Evolutionary conservation across 2,329 filamentous ascomycete genomes (phyloP), one percentile per base, ranked within the genome.

Genomic region (Hypomyces rosellus): DNA sequence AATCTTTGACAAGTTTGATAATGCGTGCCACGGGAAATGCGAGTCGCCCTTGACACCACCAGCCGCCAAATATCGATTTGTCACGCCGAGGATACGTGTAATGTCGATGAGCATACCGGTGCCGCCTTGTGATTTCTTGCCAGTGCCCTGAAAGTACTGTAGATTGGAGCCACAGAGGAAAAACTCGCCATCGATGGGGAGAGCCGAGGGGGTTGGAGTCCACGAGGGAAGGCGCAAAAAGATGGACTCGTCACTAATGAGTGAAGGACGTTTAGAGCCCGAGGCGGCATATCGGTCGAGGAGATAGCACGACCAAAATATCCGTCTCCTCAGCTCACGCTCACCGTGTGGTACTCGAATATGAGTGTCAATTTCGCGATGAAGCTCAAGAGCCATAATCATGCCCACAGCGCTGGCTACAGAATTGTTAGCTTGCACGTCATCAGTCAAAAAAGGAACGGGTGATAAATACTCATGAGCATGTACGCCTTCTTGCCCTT

Each of bases 231-330:
- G 71, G 34, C 86, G 81, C 43, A 95, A 72, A 14, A 87, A 71
- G 53, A 95, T 86, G 2, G 82, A 84, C 61, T 88, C 83, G 65
- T 95, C 89, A 22, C 81, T 78, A 20, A 93, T 84, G 7, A 95
- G 71, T n/a, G 86, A 88, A 0, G 89, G 88, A 9, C 89, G 77
- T 60, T 87, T 89, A 3, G 89, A 92, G 14, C 89, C 89, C 57
- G 86, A 89, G 1, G 86, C 81, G 57, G 85, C 78, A 59, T 92
- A 93, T n/a, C 87, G 80, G 63, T 95, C 89, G 66, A 95, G 84
- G 22, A 95, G 72, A 60, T 93, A 95, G 63, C 88, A 92, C 2
- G 87, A 85, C 89, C 89, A 95, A 66, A 95, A 95, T 2, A 95
- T 72, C n/a, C 87, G 79, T 49, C 89, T 76, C 42, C 87, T 78